Conservation (phyloP, 345 rosid genomes). For the Raphanus sativus region DNA sequence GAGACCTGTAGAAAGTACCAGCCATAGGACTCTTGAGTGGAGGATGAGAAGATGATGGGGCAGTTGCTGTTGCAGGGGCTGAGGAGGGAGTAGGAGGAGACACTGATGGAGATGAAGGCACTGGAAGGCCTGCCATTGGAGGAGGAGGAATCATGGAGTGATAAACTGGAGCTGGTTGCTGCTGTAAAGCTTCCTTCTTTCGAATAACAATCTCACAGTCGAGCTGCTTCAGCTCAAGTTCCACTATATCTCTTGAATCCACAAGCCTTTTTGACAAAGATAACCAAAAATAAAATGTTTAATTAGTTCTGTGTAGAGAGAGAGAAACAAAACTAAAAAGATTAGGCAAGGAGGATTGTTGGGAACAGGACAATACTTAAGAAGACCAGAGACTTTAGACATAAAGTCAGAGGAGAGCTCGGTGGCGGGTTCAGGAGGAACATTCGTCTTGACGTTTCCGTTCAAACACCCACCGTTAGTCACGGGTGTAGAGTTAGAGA, state of each 20-base stretch:
- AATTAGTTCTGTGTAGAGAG: background rate
- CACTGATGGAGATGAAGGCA: slow-evolving; percentile 48
- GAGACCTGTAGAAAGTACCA: slow-evolving; percentile 85
- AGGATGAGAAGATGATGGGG: slow-evolving; percentile 54
- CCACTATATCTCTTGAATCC: slow-evolving; percentile 84
- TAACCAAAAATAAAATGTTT: background rate
- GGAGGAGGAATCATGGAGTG: slow-evolving; percentile 48
- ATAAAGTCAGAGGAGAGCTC: slow-evolving; percentile 72
- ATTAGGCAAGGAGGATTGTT: background rate
- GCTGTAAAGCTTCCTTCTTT: slow-evolving; percentile 83
- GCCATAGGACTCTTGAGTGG: slow-evolving; percentile 91
- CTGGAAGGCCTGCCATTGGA: slow-evolving; percentile 43
- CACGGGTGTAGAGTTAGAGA: background rate
- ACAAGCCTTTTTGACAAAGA: slow-evolving; percentile 58
- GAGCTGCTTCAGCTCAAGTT: slow-evolving; percentile 80
- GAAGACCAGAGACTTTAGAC: slow-evolving; percentile 80
- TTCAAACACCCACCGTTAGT: slow-evolving; percentile 11
- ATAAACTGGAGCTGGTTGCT: slow-evolving; percentile 35
- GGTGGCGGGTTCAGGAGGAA: slow-evolving; percentile 51
- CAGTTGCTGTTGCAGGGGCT: slow-evolving; percentile 43
- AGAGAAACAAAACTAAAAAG: slow-evolving; percentile 8
- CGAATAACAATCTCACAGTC: slow-evolving; percentile 79
- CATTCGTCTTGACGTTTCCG: slow-evolving; percentile 44
- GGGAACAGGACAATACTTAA: slow-evolving; percentile 58
- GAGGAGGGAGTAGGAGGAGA: slow-evolving; percentile 47